Evolutionary conservation across 495 filamentous ascomycete species (phyloP), one percentile per base, ranked within the genome.

Genomic region (Aspergillus conjunctus): DNA sequence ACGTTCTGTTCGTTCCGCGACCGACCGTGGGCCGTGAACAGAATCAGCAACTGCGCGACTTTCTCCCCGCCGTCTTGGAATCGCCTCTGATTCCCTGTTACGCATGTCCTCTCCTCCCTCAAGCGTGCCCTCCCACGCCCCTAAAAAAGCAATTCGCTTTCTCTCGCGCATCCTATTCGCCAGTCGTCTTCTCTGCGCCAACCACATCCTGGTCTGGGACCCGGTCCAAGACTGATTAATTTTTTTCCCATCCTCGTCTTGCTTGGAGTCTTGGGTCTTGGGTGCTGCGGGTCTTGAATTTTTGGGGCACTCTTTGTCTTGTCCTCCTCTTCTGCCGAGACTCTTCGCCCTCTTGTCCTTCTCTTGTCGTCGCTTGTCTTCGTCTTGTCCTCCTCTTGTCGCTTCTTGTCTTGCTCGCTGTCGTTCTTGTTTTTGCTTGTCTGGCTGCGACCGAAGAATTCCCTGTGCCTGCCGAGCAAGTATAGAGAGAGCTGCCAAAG

Each of bases 281-380:
- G 58, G 58, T 26, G 26, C 59, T 54, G 48, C 43, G 41, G 48
- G 55, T 62, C 56, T 54, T 62, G 51, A 60, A 51, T 61, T 63
- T 64, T 58, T 54, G 32, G 32, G 17, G 18, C 56, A 30, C 21
- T 43, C 34, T 41, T 18, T 56, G 33, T 30, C 44, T 48, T 11
- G n/a, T 31, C 51, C 60, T 45, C 41, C 37, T 51, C 45, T 44
- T 51, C 33, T 64, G 60, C 59, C 59, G 58, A 61, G 58, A 56
- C 51, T 49, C 46, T 59, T 48, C 45, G 31, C 15, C 22, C 43
- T 62, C 58, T 61, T 54, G 56, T 59, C 64, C 59, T 48, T 31
- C 50, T 66, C 58, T 66, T 63, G 49, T 63, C 57, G 65, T 58
- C 51, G 65, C 66, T 62, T 70, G 32, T 67, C 63, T 56, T 62